phyloP scores from a whole-genome alignment of 768 basidiomycete genomes.

The Asterophora lycoperdoides region DNA sequence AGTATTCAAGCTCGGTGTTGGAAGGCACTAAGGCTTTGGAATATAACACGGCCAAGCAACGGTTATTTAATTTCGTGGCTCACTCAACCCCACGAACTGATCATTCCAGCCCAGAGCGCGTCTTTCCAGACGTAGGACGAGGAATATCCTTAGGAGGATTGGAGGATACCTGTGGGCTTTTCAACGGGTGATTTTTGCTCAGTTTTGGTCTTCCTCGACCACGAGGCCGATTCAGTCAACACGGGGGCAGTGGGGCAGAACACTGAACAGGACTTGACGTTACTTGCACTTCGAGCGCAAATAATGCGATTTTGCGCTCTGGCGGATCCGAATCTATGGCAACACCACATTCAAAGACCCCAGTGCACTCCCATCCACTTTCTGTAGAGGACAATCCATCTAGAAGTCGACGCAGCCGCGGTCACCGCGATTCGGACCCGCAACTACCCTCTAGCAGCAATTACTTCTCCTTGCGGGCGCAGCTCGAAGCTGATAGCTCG shows the following conservation, averaged over 20 bases:
- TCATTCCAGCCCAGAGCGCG: background rate
- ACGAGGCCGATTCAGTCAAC: no score
- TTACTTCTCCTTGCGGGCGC: slow-evolving; percentile 61
- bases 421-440: slow-evolving; percentile 28
- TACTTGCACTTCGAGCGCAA: no score
- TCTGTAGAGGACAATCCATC: slow-evolving; percentile 49
- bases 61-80: background rate
- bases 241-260: no score
- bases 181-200: no score
- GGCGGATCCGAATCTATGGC: no score
- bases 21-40: background rate
- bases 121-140: slow-evolving; percentile 4
- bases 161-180: no score
- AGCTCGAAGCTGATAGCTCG: slow-evolving; percentile 45
- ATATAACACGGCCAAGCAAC: background rate
- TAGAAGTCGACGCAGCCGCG: slow-evolving; percentile 46
- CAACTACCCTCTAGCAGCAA: slow-evolving; percentile 34
- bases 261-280: no score
- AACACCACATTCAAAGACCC: slow-evolving; percentile 33
- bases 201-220: no score
- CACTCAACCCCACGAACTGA: background rate
- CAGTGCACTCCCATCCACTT: slow-evolving; percentile 71
- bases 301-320: no score
- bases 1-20: background rate
- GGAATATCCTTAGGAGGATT: background rate